A percentile compares a stretch with the other conserved stretches of the same genome.
These are phyloP conservation scores for Pseudogymnoascus sp. DNA, from an alignment of 2,329 filamentous ascomycete genomes.

Conservation along the genomic window DNA sequence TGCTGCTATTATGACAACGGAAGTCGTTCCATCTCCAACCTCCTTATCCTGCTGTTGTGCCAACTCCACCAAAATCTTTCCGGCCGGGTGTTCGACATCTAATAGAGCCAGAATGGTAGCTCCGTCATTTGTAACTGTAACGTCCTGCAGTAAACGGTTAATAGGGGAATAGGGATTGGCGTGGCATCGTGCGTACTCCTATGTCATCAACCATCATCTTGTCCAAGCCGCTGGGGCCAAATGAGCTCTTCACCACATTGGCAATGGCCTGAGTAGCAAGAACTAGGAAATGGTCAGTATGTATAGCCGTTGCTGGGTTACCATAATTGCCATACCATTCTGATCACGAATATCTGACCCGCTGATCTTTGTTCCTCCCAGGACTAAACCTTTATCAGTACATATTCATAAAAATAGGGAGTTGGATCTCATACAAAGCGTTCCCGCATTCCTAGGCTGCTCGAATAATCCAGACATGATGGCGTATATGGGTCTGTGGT, in stretches of 20 bases:
- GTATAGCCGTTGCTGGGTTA: slow-evolving; percentile 9
- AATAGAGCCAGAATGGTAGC: slow-evolving; percentile 92
- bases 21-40: slow-evolving; percentile 96
- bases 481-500: slow-evolving; percentile 17
- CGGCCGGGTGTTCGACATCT: slow-evolving; percentile 95
- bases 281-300: slow-evolving; percentile 44
- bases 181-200: slow-evolving; percentile 53
- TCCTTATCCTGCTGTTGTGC: slow-evolving; percentile 99
- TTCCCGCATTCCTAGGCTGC: slow-evolving; percentile 84
- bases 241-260: slow-evolving; percentile 98
- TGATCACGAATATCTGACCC: slow-evolving; percentile 95
- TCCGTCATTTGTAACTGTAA: slow-evolving; percentile 97
- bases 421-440: slow-evolving; percentile 58
- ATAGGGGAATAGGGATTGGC: slow-evolving; percentile 12
- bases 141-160: slow-evolving; percentile 55
- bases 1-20: slow-evolving; percentile 92
- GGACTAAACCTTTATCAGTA: slow-evolving; percentile 47
- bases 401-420: slow-evolving; percentile 21
- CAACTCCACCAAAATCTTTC: slow-evolving; percentile 95
- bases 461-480: slow-evolving; percentile 93
- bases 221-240: slow-evolving; percentile 91
- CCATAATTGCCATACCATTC: slow-evolving; percentile 57
- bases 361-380: slow-evolving; percentile 95
- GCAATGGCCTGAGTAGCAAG: slow-evolving; percentile 93
- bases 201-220: slow-evolving; percentile 99